Conservation (phyloP, 768 basidiomycete genomes). For the Phylloporus sp. region DNA sequence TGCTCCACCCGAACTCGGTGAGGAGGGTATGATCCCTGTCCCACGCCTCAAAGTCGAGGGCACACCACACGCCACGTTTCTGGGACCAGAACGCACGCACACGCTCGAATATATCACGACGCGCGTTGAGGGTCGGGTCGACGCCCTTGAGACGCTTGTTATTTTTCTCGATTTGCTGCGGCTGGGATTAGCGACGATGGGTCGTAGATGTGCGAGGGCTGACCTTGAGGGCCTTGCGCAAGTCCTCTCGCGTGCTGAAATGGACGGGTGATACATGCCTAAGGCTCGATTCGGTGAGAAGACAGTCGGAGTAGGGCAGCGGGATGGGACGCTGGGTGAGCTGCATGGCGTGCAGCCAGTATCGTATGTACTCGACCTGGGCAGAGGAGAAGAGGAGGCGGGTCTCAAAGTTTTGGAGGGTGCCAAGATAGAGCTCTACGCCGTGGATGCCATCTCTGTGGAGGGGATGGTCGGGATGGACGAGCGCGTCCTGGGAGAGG, state of each 20-base stretch:
- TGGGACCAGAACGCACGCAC: constrained; percentile 60
- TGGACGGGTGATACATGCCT: constrained; percentile 54
- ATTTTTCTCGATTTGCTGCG: constrained; percentile 70
- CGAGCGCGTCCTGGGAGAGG: constrained; percentile 67
- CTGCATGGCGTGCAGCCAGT: constrained; percentile 75
- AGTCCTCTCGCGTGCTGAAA: constrained; percentile 49
- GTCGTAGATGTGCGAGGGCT: not conserved
- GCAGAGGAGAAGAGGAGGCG: constrained; percentile 80
- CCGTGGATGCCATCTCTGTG: constrained; percentile 61
- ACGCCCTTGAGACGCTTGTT: constrained; percentile 74
- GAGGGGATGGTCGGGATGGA: constrained; percentile 70
- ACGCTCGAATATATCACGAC: constrained; percentile 65
- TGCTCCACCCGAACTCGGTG: constrained; percentile 82
- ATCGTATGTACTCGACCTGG: constrained; percentile 81
- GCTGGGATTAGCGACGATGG: not conserved
- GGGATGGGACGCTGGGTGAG: constrained; percentile 63
- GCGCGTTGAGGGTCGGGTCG: constrained; percentile 48
- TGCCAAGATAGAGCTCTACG: constrained; percentile 72
- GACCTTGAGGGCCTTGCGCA: constrained; percentile 63
- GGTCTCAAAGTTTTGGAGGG: constrained; percentile 65
- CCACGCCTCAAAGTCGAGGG: constrained; percentile 84
- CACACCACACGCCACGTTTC: constrained; percentile 67
- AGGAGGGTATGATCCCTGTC: constrained; percentile 68
- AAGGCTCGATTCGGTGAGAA: constrained; percentile 58
- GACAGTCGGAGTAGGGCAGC: constrained; percentile 74